Conservation (phyloP, 805 yeast species). For the Babjeviella inositovora region DNA sequence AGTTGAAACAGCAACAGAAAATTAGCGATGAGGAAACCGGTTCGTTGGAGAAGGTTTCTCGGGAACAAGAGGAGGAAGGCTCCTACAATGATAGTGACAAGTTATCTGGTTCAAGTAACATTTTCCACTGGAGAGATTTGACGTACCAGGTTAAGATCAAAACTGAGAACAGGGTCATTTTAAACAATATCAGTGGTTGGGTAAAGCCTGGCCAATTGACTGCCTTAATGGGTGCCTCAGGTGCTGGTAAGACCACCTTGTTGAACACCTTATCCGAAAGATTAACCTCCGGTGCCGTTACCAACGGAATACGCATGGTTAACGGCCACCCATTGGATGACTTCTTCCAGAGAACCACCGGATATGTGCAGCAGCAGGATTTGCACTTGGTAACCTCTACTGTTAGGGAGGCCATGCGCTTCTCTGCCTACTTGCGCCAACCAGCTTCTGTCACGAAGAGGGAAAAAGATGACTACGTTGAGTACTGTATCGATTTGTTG, state of each 20-base stretch:
- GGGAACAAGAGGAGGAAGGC: too few species aligned
- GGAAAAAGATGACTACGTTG: slow-evolving; percentile 57
- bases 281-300: too few species aligned
- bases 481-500: slow-evolving; percentile 44
- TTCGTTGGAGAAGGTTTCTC: too few species aligned
- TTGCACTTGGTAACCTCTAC: slow-evolving; percentile 53
- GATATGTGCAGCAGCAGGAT: slow-evolving; percentile 75
- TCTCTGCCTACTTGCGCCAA: slow-evolving; percentile 61
- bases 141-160: slow-evolving; percentile 56
- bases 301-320: too few species aligned
- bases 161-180: slow-evolving; percentile 39
- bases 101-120: slow-evolving; percentile 29
- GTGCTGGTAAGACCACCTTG: slow-evolving; percentile 25
- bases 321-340: slow-evolving; percentile 48
- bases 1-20: slow-evolving; percentile 11
- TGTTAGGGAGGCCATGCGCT: slow-evolving; percentile 59
- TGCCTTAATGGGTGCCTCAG: slow-evolving; percentile 43
- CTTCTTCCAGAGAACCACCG: slow-evolving; percentile 64
- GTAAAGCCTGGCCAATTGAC: slow-evolving; percentile 74
- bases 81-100: slow-evolving; percentile 13
- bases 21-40: too few species aligned
- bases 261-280: slow-evolving; percentile 18
- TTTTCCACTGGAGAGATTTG: slow-evolving; percentile 68
- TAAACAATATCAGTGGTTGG: slow-evolving; percentile 63
- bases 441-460: slow-evolving; percentile 34